Evolutionary conservation across 352 stramenopile species (phyloP).

Genomic region (Phytophthora fragariaefolia): DNA sequence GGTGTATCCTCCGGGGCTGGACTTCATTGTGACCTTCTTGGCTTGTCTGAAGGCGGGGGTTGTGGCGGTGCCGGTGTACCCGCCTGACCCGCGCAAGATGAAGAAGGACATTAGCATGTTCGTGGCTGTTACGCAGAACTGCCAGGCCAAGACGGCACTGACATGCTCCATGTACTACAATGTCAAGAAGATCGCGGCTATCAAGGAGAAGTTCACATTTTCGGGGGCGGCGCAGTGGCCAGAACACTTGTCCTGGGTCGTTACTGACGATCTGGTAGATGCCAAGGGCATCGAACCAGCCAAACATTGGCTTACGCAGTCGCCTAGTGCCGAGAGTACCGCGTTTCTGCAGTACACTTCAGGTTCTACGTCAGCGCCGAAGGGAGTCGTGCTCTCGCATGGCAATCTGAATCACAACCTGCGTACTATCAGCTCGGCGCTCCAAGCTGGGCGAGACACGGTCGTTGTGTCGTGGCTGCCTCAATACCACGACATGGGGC

Average conservation of each 20-base stretch:
- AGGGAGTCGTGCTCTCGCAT: conserved; percentile 98
- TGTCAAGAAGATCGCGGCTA: conserved; percentile 91
- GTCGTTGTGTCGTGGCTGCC: conserved; percentile 98
- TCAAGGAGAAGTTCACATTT: conserved; percentile 87
- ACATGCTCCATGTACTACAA: conserved; percentile 95
- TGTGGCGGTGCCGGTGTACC: conserved; percentile 94
- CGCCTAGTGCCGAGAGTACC: conserved; percentile 61
- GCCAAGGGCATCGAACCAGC: conserved; percentile 48
- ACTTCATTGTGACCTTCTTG: conserved; percentile 98
- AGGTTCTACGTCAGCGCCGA: conserved; percentile 97
- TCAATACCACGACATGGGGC: conserved; percentile 99
- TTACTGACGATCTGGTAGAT: conserved; percentile 79
- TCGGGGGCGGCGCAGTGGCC: conserved; percentile 77
- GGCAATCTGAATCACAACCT: conserved; percentile 98
- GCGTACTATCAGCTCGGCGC: conserved; percentile 93
- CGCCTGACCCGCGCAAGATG: conserved; percentile 93
- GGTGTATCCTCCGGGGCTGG: conserved; percentile 96
- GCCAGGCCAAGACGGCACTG: conserved; percentile 91
- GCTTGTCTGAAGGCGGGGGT: conserved; percentile 94
- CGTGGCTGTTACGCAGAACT: conserved; percentile 91
- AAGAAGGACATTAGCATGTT: conserved; percentile 98
- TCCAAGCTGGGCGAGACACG: conserved; percentile 91
- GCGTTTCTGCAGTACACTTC: conserved; percentile 99
- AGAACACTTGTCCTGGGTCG: conserved; percentile 89
- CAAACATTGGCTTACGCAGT: conserved; percentile 51